A percentile compares a stretch with the other conserved stretches of the same genome.
phyloP scores from a whole-genome alignment of 176 grass and related monocot genomes.

The Chrysopogon serrulatus region DNA sequence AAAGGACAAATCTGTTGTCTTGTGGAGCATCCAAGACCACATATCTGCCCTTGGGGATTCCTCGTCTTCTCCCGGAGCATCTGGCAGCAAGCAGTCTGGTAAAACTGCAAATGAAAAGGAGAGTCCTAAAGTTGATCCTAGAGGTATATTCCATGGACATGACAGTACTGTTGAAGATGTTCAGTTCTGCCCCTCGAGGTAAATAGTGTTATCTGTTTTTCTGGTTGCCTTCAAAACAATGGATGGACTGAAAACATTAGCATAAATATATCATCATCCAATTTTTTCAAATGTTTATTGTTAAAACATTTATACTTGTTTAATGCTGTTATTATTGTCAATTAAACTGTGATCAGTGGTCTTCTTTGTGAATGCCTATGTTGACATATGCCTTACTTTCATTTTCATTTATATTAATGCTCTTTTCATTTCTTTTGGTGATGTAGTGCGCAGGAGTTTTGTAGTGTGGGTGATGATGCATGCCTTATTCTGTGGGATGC shows the following conservation, averaged over 20 bases:
- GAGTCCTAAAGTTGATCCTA: constrained; percentile 73
- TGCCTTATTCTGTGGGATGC: constrained; percentile 98
- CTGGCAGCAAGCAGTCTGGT: constrained; percentile 44
- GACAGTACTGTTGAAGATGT: constrained; percentile 94
- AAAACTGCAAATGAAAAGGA: constrained; percentile 68
- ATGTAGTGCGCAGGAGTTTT: constrained; percentile 91
- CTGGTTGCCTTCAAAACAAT: not conserved
- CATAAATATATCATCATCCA: not conserved
- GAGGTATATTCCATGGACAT: constrained; percentile 81
- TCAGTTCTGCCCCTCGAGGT: constrained; percentile 94
- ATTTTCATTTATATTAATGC: constrained; percentile 3
- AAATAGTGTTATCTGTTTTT: constrained; percentile 25
- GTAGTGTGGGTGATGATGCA: constrained; percentile 96
- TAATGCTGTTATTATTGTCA: not conserved
- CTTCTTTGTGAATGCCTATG: constrained; percentile 5
- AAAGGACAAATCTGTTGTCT: constrained; percentile 87
- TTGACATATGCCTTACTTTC: not conserved
- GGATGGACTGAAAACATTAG: not conserved
- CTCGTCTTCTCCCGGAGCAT: constrained; percentile 49
- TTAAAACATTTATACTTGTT: not conserved
- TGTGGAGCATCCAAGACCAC: constrained; percentile 93
- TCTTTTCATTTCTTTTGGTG: not conserved
- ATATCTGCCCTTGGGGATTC: constrained; percentile 69
- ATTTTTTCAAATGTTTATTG: not conserved
- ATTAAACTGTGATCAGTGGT: not conserved